These are phyloP conservation scores for Ophiocordyceps polyrhachis-furcata DNA, from an alignment of 2,329 filamentous ascomycete genomes.

Conservation along the genomic window DNA sequence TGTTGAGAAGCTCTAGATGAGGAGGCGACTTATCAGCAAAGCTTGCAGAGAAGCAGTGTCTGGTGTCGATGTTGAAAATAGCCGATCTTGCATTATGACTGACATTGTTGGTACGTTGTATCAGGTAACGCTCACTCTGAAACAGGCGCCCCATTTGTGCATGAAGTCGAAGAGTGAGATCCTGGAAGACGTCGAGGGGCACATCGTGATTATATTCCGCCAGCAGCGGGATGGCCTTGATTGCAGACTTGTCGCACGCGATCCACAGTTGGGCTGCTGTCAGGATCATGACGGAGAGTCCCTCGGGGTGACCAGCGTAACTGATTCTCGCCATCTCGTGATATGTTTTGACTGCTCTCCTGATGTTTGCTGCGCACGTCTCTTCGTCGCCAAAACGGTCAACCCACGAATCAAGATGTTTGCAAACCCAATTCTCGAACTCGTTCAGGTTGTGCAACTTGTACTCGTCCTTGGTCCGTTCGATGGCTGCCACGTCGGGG, in stretches of 20 bases:
- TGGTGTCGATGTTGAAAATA: neutral
- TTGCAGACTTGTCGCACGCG: constrained; percentile 29
- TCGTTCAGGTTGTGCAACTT: constrained; percentile 11
- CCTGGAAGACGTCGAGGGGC: constrained; percentile 15
- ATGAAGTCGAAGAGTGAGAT: constrained; percentile 23
- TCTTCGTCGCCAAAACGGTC: constrained; percentile 4
- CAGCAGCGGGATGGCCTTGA: constrained; percentile 19
- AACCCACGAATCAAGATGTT: constrained; percentile 19
- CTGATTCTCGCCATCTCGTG: constrained; percentile 6
- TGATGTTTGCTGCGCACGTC: constrained; percentile 12
- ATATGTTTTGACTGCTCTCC: constrained; percentile 15
- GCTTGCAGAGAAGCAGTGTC: constrained; percentile 8
- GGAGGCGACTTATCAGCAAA: neutral
- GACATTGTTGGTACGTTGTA: constrained; percentile 2
- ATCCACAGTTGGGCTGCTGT: constrained; percentile 39
- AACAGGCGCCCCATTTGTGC: constrained; percentile 24
- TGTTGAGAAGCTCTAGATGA: too few species aligned
- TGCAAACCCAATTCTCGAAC: constrained; percentile 31
- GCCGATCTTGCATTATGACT: neutral
- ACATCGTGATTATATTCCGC: constrained; percentile 27
- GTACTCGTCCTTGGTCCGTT: neutral
- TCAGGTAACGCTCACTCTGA: constrained; percentile 26
- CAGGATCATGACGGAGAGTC: constrained; percentile 32
- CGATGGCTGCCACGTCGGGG: neutral
- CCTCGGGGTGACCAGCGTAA: constrained; percentile 24